Conservation (phyloP, 305 asterid genomes). For the Euphrasia arctica region DNA sequence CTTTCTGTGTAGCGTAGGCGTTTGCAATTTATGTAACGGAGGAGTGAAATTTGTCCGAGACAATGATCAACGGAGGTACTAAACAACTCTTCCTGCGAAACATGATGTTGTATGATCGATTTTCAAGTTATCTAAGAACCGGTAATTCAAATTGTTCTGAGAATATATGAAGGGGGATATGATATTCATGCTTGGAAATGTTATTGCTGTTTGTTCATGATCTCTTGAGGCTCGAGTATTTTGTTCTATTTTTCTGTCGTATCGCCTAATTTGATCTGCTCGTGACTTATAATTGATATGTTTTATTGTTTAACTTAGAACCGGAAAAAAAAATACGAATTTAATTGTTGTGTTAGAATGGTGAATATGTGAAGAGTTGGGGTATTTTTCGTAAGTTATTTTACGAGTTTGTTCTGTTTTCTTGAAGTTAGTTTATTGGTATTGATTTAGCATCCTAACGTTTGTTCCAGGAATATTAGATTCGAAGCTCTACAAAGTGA, state of each 20-base stretch:
- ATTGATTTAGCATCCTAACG: slow-evolving; percentile 11
- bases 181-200: neutral
- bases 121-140: no score
- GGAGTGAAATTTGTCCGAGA: slow-evolving; percentile 88
- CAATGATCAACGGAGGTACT: slow-evolving; percentile 63
- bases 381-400: neutral
- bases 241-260: neutral
- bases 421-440: slow-evolving; percentile 2
- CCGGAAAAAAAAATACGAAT: neutral
- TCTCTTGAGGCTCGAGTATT: neutral
- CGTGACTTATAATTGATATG: neutral
- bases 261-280: neutral
- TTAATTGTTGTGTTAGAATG: no score
- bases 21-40: slow-evolving; percentile 91
- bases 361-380: no score
- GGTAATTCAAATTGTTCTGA: no score
- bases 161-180: no score
- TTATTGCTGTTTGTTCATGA: neutral
- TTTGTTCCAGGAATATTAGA: slow-evolving; percentile 62
- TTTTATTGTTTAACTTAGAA: neutral
- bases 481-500: slow-evolving; percentile 92
- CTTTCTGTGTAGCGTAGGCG: slow-evolving; percentile 56
- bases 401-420: neutral
- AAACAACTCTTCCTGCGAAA: neutral
- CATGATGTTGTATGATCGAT: no score